Evolutionary conservation across 805 yeast species (phyloP), one percentile per base, ranked within the genome.

Genomic region (Yamadazyma sp.): DNA sequence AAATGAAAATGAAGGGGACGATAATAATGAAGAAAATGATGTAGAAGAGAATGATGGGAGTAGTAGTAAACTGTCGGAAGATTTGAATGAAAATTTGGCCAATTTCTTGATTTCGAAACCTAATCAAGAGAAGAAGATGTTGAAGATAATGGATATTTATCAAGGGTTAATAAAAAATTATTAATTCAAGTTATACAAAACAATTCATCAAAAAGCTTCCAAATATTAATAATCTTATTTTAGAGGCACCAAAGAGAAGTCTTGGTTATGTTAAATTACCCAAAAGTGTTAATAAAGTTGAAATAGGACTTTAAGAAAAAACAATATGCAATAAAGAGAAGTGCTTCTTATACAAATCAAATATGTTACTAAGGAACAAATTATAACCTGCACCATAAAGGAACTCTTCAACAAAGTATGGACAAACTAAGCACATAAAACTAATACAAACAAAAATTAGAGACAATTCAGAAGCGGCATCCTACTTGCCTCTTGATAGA

Each of bases 171-270:
- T 1, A 51, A 52, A 24, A 59, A 53, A 36, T 60, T 9, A 49
- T 63, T 33, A 58, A 62, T 36, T 62, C 63, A 27, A 53, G 35
- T 32, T 65, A 65, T 40, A 62, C 73, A 19, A 56, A 62, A 46
- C 54, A 59, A 32, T 38, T 67, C 21, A 53, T 65, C 27, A 62
- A 59, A 33, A 62, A 58, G 28, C 45, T 68, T 7, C 73, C 73
- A 4, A 66, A 65, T 48, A 40, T 66, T 37, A 65, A 62, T 29
- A 67, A 64, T 36, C 48, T 66, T 30, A 58, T 66, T 5, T 59
- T 68, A 63, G 68, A 62, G 35, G 68, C 69, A 1, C 73, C 73
- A 3, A 47, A 56, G 26, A 43, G 73, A 25, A 64, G 70, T 4
- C 67, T 67, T 51, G 69, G 69, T 13, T 65, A 52, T 39, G 58